Evolutionary conservation across 176 grass and related monocot species (phyloP).

Genomic region (Zea mays): DNA sequence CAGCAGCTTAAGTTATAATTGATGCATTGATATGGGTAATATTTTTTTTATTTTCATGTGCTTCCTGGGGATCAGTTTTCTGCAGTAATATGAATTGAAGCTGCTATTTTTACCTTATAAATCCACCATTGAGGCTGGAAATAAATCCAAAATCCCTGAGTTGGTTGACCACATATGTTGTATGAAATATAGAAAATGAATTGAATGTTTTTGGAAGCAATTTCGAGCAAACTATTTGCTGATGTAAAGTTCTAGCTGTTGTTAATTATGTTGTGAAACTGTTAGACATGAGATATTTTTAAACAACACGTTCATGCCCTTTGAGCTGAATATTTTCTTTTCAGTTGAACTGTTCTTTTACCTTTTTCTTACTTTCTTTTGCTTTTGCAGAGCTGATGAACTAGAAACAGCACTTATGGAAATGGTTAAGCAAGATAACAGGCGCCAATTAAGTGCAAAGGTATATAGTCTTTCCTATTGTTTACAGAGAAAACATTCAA

Average conservation of each 20-base stretch:
- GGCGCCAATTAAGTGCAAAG: conserved; percentile 91
- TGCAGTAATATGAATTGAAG: conserved; percentile 6
- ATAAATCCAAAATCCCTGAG: background rate
- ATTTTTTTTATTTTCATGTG: conserved; percentile 9
- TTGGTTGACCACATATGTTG: background rate
- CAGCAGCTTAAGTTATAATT: background rate
- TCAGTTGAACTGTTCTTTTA: background rate
- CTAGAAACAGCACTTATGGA: conserved; percentile 98
- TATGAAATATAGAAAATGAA: background rate
- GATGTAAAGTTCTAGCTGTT: conserved; percentile 2
- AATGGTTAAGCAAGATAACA: conserved; percentile 98
- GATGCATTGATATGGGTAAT: background rate
- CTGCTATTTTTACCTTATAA: background rate
- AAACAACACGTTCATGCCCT: background rate
- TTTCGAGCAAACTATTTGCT: conserved; percentile 1
- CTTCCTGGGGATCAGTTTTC: background rate
- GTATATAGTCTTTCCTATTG: conserved; percentile 41
- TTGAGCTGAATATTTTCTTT: conserved; percentile 22
- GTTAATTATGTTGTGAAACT: conserved; percentile 6
- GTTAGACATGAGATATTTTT: conserved; percentile 1
- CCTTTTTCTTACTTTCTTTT: background rate
- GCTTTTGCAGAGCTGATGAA: conserved; percentile 80
- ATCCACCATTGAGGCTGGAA: background rate
- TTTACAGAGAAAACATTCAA: conserved; percentile 4
- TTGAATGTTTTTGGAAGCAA: conserved; percentile 11